Evolutionary conservation across 1,139 yeast species (phyloP), one percentile per base, ranked within the genome.

Genomic region (Lodderomyces parapsilosis): DNA sequence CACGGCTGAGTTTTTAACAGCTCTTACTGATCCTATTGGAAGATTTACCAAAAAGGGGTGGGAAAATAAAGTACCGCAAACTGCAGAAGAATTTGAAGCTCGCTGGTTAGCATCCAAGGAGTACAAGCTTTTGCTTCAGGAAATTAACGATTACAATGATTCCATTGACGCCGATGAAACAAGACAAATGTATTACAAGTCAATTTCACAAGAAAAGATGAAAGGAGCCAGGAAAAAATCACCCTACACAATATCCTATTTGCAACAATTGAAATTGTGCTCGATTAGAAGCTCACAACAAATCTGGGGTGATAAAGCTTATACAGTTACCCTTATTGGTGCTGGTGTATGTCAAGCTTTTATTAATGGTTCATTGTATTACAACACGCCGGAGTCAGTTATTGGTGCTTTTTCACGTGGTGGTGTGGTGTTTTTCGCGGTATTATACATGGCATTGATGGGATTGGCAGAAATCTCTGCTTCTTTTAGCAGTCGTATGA

Each of bases 1-100:
- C 4, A 79, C 86, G 17, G 80, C 84, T 10, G 87, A 82, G 53
- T 83, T 81, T 52, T 68, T 83, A 60, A 81, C 87, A n/a, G 75
- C 87, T n/a, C 71, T 82, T 28, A 81, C 87, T 20, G 81, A 78
- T 47, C 83, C 83, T 31, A 62, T 62, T 37, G 81, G 79, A 22
- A 66, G 83, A 51, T 52, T 53, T 39, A 57, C 68, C 9, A 62
- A 57, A 42, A 55, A 61, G 13, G 87, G 85, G 1, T 76, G 56
- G 53, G 84, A 77, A 54, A 62, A 63, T 36, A 69, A 61, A 48
- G 81, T 81, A 30, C 88, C 88, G 13, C 60, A 62, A 43, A 75
- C 81, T 17, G 75, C 86, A 17, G 71, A 69, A 22, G 84, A 81
- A 46, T 82, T 82, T 59, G 81, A 75, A 52, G 57, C 55, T 14